These are phyloP conservation scores for Nothopassalora personata DNA, from an alignment of 2,329 filamentous ascomycete genomes.

Conservation along the genomic window DNA sequence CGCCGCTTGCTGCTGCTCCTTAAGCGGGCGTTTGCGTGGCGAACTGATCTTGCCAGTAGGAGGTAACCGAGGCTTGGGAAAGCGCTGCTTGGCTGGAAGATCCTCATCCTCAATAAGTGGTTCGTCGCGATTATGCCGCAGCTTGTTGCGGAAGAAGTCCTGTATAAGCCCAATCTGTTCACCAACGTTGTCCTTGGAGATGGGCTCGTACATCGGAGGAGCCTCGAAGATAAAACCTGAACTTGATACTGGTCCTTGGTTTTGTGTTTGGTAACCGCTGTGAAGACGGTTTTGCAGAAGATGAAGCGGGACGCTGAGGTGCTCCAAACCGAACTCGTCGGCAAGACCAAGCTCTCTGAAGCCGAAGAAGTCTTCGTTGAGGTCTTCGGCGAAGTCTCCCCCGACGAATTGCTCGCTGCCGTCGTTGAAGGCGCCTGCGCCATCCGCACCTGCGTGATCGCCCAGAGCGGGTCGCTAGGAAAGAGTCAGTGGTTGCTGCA, in stretches of 20 bases:
- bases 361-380: slow-evolving; percentile 98
- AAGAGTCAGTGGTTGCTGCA: slow-evolving; percentile 22
- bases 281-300: slow-evolving; percentile 87
- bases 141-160: slow-evolving; percentile 84
- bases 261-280: slow-evolving; percentile 75
- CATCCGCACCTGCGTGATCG: slow-evolving; percentile 69
- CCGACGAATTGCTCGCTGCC: slow-evolving; percentile 95
- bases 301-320: slow-evolving; percentile 87
- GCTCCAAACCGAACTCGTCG: slow-evolving; percentile 80
- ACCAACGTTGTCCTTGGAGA: slow-evolving; percentile 72
- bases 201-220: slow-evolving; percentile 65
- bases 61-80: slow-evolving; percentile 56
- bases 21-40: slow-evolving; percentile 74
- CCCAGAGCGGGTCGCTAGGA: slow-evolving; percentile 69
- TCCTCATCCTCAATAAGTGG: slow-evolving; percentile 92
- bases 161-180: slow-evolving; percentile 81
- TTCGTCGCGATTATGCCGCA: slow-evolving; percentile 76
- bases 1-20: slow-evolving; percentile 75
- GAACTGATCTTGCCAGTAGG: slow-evolving; percentile 82
- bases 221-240: slow-evolving; percentile 60
- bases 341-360: slow-evolving; percentile 94
- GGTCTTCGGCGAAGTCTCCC: slow-evolving; percentile 94
- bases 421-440: slow-evolving; percentile 87
- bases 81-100: slow-evolving; percentile 82
- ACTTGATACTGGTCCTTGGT: slow-evolving; percentile 55